phyloP scores from a whole-genome alignment of 1,139 yeast species.

The Geotrichum aggregatum region DNA sequence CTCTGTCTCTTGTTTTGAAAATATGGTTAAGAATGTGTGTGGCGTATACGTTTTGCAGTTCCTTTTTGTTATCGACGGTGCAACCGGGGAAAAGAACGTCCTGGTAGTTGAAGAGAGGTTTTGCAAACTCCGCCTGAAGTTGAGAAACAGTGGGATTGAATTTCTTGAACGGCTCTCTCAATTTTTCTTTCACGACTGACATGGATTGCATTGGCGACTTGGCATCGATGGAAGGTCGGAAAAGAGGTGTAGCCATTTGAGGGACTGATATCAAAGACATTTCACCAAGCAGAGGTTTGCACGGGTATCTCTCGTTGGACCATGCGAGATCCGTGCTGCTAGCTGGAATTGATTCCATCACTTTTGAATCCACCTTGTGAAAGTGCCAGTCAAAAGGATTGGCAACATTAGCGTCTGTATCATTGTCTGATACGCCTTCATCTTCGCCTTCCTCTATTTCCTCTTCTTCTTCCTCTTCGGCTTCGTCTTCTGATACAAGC shows the following conservation, averaged over 20 bases:
- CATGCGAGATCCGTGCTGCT: conserved; percentile 16
- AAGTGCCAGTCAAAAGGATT: conserved; percentile 73
- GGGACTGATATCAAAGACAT: conserved; percentile 10
- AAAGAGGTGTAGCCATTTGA: neutral
- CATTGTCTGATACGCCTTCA: conserved; percentile 35
- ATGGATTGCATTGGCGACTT: conserved; percentile 2
- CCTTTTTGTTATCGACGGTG: conserved; percentile 41
- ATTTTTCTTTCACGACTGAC: conserved; percentile 14
- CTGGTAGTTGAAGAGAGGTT: conserved; percentile 66
- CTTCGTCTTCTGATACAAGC: conserved; percentile 27
- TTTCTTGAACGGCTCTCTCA: conserved; percentile 17
- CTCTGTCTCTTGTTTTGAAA: conserved; percentile 76
- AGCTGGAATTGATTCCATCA: conserved; percentile 12
- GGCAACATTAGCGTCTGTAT: conserved; percentile 37
- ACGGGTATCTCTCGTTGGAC: conserved; percentile 13
- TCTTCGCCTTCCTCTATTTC: conserved; percentile 34
- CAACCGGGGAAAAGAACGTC: conserved; percentile 67
- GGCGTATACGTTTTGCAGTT: conserved; percentile 60
- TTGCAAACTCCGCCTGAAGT: conserved; percentile 46
- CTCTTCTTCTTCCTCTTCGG: conserved; percentile 35
- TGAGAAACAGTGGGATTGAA: conserved; percentile 34
- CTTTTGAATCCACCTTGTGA: conserved; percentile 31
- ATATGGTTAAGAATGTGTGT: conserved; percentile 80
- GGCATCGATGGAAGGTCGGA: conserved; percentile 2
- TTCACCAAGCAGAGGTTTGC: conserved; percentile 12